phyloP scores from a whole-genome alignment of 2,329 filamentous ascomycete genomes.

The Stachybotrys echinatus region DNA sequence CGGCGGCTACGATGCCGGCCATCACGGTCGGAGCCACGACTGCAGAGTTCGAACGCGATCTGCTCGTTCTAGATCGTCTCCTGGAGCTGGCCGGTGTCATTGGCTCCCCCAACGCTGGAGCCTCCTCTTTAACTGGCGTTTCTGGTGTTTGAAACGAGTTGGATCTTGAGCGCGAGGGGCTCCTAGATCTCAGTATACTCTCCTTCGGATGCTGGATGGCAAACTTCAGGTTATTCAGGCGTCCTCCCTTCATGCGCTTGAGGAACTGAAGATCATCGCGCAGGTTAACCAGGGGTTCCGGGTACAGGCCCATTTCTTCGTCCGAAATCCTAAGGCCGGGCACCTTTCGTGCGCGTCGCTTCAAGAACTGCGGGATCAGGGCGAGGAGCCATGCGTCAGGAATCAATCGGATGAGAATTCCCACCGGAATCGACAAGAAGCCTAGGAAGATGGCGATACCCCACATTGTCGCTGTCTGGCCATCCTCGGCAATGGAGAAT shows the following conservation, averaged over 20 bases:
- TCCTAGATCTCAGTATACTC: conserved; percentile 54
- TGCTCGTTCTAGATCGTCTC: conserved; percentile 61
- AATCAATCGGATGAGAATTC: conserved; percentile 73
- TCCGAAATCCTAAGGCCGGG: conserved; percentile 59
- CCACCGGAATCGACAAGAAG: conserved; percentile 78
- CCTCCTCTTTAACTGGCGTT: conserved; percentile 58
- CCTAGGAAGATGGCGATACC: conserved; percentile 81
- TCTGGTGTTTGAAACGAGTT: conserved; percentile 57
- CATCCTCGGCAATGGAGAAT: conserved; percentile 62
- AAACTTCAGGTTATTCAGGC: conserved; percentile 76
- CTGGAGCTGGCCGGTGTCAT: conserved; percentile 50
- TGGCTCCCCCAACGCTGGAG: conserved; percentile 24
- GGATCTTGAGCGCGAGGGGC: conserved; percentile 58
- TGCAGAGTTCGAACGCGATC: conserved; percentile 63
- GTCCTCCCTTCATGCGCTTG: conserved; percentile 74
- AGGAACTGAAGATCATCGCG: conserved; percentile 77
- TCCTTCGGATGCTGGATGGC: conserved; percentile 71
- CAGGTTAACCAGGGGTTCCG: conserved; percentile 67
- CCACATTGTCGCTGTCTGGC: conserved; percentile 74
- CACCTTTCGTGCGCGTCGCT: conserved; percentile 38
- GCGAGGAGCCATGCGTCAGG: conserved; percentile 64
- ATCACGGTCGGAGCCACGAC: conserved; percentile 72
- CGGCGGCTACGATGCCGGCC: conserved; percentile 77
- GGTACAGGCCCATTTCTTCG: conserved; percentile 64
- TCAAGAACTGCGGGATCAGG: conserved; percentile 48